Percentiles rank a stretch among this genome's conserved stretches.
These are phyloP conservation scores for Ciborinia camelliae DNA, from an alignment of 2,329 filamentous ascomycete species.

Conservation along the genomic window DNA sequence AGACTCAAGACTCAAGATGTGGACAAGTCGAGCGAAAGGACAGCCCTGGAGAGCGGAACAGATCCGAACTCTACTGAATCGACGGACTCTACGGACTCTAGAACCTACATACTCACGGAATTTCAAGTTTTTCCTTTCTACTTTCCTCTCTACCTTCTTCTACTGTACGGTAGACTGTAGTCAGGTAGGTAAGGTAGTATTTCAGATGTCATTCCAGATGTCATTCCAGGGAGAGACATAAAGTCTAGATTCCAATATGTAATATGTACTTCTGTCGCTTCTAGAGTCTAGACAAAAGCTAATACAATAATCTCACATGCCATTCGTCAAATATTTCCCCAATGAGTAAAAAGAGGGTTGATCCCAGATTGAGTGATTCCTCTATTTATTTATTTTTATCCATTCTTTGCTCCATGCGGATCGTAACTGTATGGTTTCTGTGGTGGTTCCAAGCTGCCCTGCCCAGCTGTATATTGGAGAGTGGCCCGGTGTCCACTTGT, in stretches of 20 bases:
- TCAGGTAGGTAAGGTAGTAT: no score
- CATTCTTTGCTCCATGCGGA: conserved; percentile 3
- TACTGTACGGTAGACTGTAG: no score
- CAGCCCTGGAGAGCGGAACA: neutral
- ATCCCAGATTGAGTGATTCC: conserved; percentile 24
- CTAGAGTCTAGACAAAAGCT: neutral
- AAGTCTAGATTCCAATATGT: conserved; percentile 11
- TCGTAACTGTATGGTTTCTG: neutral
- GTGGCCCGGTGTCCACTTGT: no score
- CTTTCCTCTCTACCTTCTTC: neutral
- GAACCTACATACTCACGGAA: no score
- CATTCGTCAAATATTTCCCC: conserved; percentile 20
- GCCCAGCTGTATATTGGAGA: neutral
- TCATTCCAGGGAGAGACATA: neutral
- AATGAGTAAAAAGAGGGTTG: conserved; percentile 15
- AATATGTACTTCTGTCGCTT: neutral
- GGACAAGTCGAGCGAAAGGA: neutral
- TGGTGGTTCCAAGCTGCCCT: no score
- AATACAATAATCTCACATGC: neutral
- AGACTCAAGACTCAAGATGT: no score
- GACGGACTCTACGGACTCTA: no score
- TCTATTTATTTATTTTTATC: no score
- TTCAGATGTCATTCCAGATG: no score
- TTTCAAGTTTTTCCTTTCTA: no score
- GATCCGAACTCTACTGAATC: neutral